Evolutionary conservation across 176 grass and related monocot genomes (phyloP), one percentile per base, ranked within the genome.

Genomic region (Oryza meridionalis): DNA sequence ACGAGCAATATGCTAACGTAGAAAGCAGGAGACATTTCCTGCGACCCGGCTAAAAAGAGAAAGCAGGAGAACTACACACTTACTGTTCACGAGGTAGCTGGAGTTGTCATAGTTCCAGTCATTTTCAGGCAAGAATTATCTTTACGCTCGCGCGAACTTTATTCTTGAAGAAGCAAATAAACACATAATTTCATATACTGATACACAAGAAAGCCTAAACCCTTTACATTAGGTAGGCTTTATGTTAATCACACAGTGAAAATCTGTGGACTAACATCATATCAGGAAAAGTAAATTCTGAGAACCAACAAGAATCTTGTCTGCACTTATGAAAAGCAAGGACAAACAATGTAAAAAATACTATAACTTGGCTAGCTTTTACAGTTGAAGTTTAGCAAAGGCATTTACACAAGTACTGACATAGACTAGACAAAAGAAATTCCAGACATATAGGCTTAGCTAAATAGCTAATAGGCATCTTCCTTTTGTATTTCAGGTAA

Each of bases 331-430:
- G 50, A 21, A 79, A 87, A 82, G 51, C 38, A 47, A 51, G 69
- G 50, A 62, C 67, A 73, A 42, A 78, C 64, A 70, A 82, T 67
- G 58, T 47, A 21, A 27, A 79, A 65, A 84, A 84, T 77, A 77
- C 0, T 55, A 65, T 68, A 69, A 77, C 63, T 43, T 70, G 38
- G 47, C 73, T 70, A 46, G 2, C 7, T 43, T 70, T 77, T 27
- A 45, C 27, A 59, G 40, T n/a, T 71, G 61, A 70, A 75, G 51
- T 58, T 70, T 65, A 45, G 80, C 63, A 53, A 68, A 5, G 42
- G 22, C 29, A 80, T 90, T 44, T 84, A 75, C 76, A 76, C 75
- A 83, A 70, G 79, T 84, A 87, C 62, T 69, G 77, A 70, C 8
- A 70, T 17, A 64, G 87, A 73, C 63, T 17, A 80, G 37, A 70